Evolutionary conservation across 2,329 filamentous ascomycete genomes (phyloP).

Genomic region (Penicillium sclerotiorum): DNA sequence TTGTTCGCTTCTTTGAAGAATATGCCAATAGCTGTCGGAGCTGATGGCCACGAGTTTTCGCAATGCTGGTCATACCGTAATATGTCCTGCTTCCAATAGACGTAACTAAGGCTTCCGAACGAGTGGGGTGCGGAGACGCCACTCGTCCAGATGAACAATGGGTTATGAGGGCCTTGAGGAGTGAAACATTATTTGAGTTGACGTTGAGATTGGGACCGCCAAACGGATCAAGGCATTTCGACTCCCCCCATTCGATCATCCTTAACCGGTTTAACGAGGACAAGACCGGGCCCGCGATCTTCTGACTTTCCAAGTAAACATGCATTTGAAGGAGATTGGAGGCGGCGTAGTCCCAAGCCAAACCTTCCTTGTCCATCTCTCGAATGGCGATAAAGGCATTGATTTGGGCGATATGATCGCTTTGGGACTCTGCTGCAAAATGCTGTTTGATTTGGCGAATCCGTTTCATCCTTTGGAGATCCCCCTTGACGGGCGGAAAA

Average conservation of each 20-base stretch:
- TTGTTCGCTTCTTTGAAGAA: neutral
- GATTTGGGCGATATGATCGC: conserved; percentile 51
- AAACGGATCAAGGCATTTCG: conserved; percentile 38
- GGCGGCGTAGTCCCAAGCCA: conserved; percentile 34
- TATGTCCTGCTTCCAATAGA: no score
- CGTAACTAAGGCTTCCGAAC: no score
- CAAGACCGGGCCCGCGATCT: no score
- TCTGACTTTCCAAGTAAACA: conserved; percentile 7
- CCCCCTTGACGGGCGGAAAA: conserved; percentile 31
- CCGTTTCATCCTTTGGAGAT: conserved; percentile 21
- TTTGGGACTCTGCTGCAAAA: conserved; percentile 41
- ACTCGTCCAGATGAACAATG: conserved; percentile 52
- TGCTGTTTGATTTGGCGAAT: conserved; percentile 24
- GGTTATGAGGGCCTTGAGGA: conserved; percentile 52
- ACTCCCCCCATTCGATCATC: no score
- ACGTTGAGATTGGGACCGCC: conserved; percentile 44
- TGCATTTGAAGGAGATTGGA: conserved; percentile 9
- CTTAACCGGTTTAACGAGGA: no score
- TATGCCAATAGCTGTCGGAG: no score
- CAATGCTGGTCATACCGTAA: no score
- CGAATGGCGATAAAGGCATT: conserved; percentile 49
- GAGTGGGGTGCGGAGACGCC: conserved; percentile 33
- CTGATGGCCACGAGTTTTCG: no score
- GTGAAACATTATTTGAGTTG: conserved; percentile 45
- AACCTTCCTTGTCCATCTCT: conserved; percentile 26